Percentiles rank a stretch among this genome's conserved stretches.
phyloP scores from a whole-genome alignment of 2,329 filamentous ascomycete species.

The Colletotrichum sansevieriae region DNA sequence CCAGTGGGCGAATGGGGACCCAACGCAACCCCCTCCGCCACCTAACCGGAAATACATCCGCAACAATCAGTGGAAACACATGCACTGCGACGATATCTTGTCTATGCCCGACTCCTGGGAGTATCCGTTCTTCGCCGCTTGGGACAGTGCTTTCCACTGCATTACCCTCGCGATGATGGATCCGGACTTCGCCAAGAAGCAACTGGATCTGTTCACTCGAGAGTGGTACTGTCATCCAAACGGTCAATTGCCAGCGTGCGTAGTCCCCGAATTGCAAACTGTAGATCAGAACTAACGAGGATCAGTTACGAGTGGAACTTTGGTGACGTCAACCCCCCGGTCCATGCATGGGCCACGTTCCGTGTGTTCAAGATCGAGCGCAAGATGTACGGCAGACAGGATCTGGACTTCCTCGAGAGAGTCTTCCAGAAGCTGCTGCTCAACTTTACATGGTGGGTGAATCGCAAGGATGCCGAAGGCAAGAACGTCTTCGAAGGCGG shows the following conservation, averaged over 20 bases:
- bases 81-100: conserved; percentile 93
- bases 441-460: conserved; percentile 99
- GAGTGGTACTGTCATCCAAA: conserved; percentile 99
- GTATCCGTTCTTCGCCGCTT: conserved; percentile 97
- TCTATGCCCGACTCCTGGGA: conserved; percentile 99
- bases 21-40: conserved; percentile 87
- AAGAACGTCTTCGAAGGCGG: conserved; percentile 99
- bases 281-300: conserved; percentile 41
- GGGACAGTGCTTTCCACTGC: conserved; percentile 97
- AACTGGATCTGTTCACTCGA: conserved; percentile 93
- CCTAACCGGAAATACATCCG: conserved; percentile 82
- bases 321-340: conserved; percentile 94
- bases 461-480: conserved; percentile 92
- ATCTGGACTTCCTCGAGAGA: conserved; percentile 94
- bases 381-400: conserved; percentile 95
- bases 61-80: conserved; percentile 92
- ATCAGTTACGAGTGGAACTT: conserved; percentile 92
- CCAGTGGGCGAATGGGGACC: conserved; percentile 96
- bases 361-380: conserved; percentile 98
- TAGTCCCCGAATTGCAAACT: conserved; percentile 30
- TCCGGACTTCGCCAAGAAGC: conserved; percentile 97
- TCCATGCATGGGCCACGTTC: conserved; percentile 97
- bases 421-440: conserved; percentile 96
- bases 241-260: conserved; percentile 89
- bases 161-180: conserved; percentile 98